Conservation (phyloP, 345 rosid genomes). For the Bruguiera sexangula region DNA sequence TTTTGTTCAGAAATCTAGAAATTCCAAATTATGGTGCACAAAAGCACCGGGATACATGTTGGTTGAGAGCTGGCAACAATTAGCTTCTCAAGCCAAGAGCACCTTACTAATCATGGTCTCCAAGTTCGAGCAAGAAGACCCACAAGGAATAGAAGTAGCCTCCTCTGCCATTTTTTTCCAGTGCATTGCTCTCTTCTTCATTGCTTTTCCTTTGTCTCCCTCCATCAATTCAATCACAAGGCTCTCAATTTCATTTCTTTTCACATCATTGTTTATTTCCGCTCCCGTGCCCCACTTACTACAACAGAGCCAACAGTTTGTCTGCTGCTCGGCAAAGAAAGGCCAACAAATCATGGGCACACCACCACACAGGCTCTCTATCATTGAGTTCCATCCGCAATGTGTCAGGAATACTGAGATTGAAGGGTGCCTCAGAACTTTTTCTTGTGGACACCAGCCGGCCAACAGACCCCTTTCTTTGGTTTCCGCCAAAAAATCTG, state of each 20-base stretch:
- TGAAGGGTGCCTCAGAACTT: constrained; percentile 17
- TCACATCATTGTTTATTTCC: constrained; percentile 12
- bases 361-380: constrained; percentile 2
- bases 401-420: constrained; percentile 22
- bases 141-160: not conserved
- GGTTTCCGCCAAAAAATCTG: constrained; percentile 10
- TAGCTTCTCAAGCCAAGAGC: too few relatives aligned
- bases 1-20: too few relatives aligned
- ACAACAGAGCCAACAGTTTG: constrained; percentile 13
- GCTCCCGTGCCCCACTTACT: constrained; percentile 13
- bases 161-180: constrained; percentile 18
- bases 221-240: constrained; percentile 23
- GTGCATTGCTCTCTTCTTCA: constrained; percentile 13
- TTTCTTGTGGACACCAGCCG: constrained; percentile 21
- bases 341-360: constrained; percentile 21
- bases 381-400: constrained; percentile 15
- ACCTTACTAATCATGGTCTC: constrained; percentile 10
- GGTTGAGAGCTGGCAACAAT: too few relatives aligned
- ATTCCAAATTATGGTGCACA: too few relatives aligned
- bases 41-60: too few relatives aligned
- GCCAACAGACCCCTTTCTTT: constrained; percentile 7
- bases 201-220: constrained; percentile 8
- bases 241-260: constrained; percentile 17
- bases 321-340: constrained; percentile 21
- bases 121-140: constrained; percentile 17